These are phyloP conservation scores for Chalciporus chontae DNA, from an alignment of 768 basidiomycete genomes.

Conservation along the genomic window DNA sequence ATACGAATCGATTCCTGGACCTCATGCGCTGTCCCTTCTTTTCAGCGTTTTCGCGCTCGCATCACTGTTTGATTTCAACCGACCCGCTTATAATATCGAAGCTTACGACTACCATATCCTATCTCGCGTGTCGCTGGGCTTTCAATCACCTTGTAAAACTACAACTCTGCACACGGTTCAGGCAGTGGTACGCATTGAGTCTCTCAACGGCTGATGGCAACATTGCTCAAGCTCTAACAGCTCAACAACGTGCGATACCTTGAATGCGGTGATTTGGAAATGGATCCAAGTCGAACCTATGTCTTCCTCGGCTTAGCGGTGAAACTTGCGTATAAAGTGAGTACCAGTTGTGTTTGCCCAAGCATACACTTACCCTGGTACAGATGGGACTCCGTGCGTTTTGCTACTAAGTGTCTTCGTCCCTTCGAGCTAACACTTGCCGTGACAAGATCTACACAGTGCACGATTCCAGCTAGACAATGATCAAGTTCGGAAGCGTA, in stretches of 20 bases:
- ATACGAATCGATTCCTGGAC: constrained; percentile 35
- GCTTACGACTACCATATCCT: constrained; percentile 63
- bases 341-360: constrained; percentile 19
- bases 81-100: constrained; percentile 46
- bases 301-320: constrained; percentile 56
- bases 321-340: constrained; percentile 56
- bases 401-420: background rate
- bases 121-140: constrained; percentile 48
- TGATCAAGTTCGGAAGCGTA: constrained; percentile 43
- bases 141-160: constrained; percentile 41
- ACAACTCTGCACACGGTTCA: constrained; percentile 57
- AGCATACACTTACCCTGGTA: background rate
- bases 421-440: background rate
- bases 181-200: constrained; percentile 44
- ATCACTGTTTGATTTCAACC: constrained; percentile 52
- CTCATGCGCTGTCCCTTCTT: constrained; percentile 59
- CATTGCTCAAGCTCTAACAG: constrained; percentile 17
- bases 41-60: constrained; percentile 67
- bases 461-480: constrained; percentile 56
- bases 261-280: constrained; percentile 51
- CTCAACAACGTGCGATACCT: constrained; percentile 46
- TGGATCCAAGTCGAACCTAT: constrained; percentile 49
- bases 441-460: constrained; percentile 51
- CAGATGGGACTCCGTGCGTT: constrained; percentile 54
- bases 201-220: constrained; percentile 2